Evolutionary conservation across 176 grass and related monocot species (phyloP).

Genomic region (Carex littledalei): DNA sequence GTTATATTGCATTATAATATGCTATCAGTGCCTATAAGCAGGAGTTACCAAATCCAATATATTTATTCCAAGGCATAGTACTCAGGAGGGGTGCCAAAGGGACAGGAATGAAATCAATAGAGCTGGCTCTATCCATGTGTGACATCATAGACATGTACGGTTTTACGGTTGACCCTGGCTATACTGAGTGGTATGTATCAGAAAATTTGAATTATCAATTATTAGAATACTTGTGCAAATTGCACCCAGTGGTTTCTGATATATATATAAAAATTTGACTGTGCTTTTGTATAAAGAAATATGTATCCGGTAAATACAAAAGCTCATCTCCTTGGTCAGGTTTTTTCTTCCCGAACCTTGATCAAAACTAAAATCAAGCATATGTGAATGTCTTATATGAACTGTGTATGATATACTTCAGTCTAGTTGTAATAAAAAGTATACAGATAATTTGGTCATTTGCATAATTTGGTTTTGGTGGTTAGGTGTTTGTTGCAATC

Average conservation of each 20-base stretch:
- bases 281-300: neutral
- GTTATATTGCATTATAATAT: slow-evolving; percentile 17
- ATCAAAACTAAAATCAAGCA: neutral
- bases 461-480: neutral
- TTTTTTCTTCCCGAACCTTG: neutral
- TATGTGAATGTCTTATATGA: neutral
- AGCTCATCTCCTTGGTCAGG: neutral
- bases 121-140: slow-evolving; percentile 96
- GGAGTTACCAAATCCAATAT: slow-evolving; percentile 96
- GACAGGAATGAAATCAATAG: slow-evolving; percentile 97
- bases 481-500: neutral
- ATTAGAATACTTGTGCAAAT: neutral
- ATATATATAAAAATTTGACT: neutral
- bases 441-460: neutral
- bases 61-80: slow-evolving; percentile 98
- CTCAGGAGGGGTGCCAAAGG: slow-evolving; percentile 94
- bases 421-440: neutral
- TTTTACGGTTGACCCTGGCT: slow-evolving; percentile 94
- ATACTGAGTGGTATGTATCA: slow-evolving; percentile 86
- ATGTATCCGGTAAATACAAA: neutral
- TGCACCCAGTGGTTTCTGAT: neutral
- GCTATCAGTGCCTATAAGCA: slow-evolving; percentile 28
- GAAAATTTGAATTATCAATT: neutral
- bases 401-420: neutral
- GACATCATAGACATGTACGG: slow-evolving; percentile 86